These are phyloP conservation scores for Paramecium tetraurelia DNA, from an alignment of 73 alveolate species.

Conservation along the genomic window DNA sequence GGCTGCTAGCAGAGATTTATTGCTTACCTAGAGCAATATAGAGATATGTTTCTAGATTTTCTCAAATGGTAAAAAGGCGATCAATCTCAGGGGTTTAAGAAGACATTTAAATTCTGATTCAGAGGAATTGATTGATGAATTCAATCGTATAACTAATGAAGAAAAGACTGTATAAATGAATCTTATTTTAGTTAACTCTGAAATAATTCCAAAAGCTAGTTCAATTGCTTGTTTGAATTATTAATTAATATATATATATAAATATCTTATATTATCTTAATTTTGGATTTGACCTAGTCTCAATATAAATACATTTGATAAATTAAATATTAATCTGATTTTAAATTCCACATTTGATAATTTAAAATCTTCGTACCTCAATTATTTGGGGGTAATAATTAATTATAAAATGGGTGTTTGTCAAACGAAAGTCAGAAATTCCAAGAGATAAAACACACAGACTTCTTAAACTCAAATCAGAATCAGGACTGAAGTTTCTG, in stretches of 20 bases:
- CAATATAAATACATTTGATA: neutral
- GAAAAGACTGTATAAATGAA: neutral
- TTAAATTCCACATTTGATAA: neutral
- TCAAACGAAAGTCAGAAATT: neutral
- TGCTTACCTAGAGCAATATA: neutral
- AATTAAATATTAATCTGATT: neutral
- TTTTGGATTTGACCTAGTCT: neutral
- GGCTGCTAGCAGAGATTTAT: neutral
- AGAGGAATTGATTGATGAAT: neutral
- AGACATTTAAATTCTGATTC: constrained; percentile 2
- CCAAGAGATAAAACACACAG: neutral
- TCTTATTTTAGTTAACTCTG: neutral
- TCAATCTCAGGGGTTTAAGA: neutral
- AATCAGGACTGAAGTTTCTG: neutral
- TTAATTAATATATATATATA: neutral
- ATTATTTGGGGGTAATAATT: neutral
- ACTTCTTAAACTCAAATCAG: neutral
- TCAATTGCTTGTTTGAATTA: neutral
- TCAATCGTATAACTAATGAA: neutral
- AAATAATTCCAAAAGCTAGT: neutral
- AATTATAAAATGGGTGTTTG: neutral
- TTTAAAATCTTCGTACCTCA: neutral
- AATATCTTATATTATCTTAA: neutral
- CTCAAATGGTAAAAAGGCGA: neutral
- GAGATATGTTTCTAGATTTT: neutral